phyloP scores from a whole-genome alignment of 257 asterid species.

The Nicotiana noctiflora region DNA sequence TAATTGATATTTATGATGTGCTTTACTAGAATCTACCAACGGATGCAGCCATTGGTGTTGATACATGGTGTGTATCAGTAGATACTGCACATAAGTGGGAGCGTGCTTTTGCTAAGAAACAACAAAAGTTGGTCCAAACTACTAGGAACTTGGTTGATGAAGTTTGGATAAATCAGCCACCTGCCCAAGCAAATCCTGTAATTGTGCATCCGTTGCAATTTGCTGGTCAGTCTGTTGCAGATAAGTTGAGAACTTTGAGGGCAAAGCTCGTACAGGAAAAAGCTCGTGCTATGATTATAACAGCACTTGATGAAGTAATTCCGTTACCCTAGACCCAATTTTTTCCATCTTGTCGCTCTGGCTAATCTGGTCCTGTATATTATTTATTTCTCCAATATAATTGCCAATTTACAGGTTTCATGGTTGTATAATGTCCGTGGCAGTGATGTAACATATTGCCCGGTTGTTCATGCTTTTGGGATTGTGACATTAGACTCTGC shows the following conservation, averaged over 20 bases:
- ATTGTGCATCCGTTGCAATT: slow-evolving; percentile 65
- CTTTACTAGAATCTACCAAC: slow-evolving; percentile 61
- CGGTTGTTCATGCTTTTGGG: slow-evolving; percentile 92
- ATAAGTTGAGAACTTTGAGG: slow-evolving; percentile 74
- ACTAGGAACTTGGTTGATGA: slow-evolving; percentile 72
- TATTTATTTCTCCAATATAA: neutral
- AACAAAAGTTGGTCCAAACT: slow-evolving; percentile 65
- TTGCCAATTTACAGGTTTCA: slow-evolving; percentile 51
- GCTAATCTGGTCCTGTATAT: neutral
- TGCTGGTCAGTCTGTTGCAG: slow-evolving; percentile 74
- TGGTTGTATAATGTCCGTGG: slow-evolving; percentile 94
- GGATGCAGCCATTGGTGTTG: slow-evolving; percentile 74
- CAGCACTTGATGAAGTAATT: slow-evolving; percentile 83
- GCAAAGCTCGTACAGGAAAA: slow-evolving; percentile 62
- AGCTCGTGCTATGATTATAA: slow-evolving; percentile 54
- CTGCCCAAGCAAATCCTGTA: slow-evolving; percentile 60
- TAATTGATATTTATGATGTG: slow-evolving; percentile 12
- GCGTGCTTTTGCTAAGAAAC: slow-evolving; percentile 57
- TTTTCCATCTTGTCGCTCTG: neutral
- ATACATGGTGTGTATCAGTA: slow-evolving; percentile 92
- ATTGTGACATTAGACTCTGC: slow-evolving; percentile 70
- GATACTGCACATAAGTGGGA: slow-evolving; percentile 86
- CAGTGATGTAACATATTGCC: slow-evolving; percentile 74
- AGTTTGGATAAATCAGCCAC: slow-evolving; percentile 83
- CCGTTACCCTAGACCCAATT: neutral